These are phyloP conservation scores for Fomitopsis betulina DNA, from an alignment of 1,284 basidiomycete species.

Conservation along the genomic window DNA sequence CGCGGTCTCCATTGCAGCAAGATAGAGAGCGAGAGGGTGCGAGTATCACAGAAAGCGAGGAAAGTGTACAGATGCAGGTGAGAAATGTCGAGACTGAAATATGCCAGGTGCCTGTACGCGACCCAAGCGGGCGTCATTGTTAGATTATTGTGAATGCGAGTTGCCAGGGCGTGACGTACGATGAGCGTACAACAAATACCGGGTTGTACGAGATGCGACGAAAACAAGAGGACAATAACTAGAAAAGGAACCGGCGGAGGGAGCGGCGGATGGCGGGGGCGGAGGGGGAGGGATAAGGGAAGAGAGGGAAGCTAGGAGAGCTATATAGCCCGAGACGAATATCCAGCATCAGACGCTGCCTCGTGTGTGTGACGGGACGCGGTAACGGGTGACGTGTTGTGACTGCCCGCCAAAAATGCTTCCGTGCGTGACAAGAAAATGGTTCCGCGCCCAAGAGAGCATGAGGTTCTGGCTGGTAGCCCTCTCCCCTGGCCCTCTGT, in stretches of 20 bases:
- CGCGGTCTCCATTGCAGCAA: constrained; percentile 39
- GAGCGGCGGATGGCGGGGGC: constrained; percentile 24
- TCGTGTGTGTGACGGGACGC: constrained; percentile 7
- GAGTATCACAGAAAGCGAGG: constrained; percentile 23
- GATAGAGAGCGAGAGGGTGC: constrained; percentile 18
- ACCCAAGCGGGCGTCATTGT: constrained; percentile 8
- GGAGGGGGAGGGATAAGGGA: constrained; percentile 29
- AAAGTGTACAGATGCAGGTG: constrained; percentile 24
- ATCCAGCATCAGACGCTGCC: constrained; percentile 11
- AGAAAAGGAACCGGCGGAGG: constrained; percentile 20
- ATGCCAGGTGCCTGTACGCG: constrained; percentile 15
- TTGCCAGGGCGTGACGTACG: constrained; percentile 19
- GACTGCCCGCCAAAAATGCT: constrained; percentile 1
- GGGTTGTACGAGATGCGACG: constrained; percentile 11
- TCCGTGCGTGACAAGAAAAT: constrained; percentile 9
- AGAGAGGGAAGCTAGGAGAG: constrained; percentile 28
- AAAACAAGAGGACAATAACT: constrained; percentile 25
- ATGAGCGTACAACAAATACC: constrained; percentile 26
- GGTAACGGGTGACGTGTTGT: neutral
- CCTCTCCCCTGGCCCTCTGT: constrained; percentile 1
- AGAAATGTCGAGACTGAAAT: constrained; percentile 35
- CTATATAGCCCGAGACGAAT: constrained; percentile 20
- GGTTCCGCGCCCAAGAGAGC: constrained; percentile 4
- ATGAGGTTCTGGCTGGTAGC: neutral
- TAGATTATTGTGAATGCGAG: constrained; percentile 7